Conservation (phyloP, 2,329 filamentous ascomycete genomes). For the Fusarium sp. region DNA sequence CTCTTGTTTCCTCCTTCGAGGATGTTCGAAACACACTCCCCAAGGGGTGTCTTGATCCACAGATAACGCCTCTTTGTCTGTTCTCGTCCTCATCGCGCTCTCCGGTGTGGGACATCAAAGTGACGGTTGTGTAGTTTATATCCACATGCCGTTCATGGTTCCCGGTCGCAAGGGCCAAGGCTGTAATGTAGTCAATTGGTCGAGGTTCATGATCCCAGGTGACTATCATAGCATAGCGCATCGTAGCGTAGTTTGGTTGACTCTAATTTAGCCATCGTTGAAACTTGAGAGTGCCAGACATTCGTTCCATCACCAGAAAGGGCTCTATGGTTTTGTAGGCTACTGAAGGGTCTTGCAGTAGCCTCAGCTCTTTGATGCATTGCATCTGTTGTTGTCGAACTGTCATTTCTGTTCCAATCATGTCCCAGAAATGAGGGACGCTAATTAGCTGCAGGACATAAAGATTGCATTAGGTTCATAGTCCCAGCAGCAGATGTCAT, state of each 20-base stretch:
- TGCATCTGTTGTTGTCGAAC: neutral
- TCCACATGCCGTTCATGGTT: slow-evolving; percentile 30
- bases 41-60: slow-evolving; percentile 8
- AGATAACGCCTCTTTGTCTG: slow-evolving; percentile 7
- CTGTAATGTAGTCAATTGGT: neutral
- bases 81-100: slow-evolving; percentile 23
- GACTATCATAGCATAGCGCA: neutral
- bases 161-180: slow-evolving; percentile 2
- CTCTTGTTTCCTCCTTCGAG: neutral
- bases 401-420: neutral
- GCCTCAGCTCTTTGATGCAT: neutral
- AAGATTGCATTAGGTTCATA: slow-evolving; percentile 31
- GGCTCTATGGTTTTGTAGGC: slow-evolving; percentile 13
- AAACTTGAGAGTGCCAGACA: neutral
- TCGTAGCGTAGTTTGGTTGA: neutral
- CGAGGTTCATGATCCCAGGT: neutral
- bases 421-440: neutral
- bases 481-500: slow-evolving; percentile 1
- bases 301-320: neutral
- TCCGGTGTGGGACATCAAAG: slow-evolving; percentile 15
- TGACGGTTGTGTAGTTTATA: slow-evolving; percentile 26
- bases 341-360: neutral
- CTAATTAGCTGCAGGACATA: slow-evolving; percentile 37
- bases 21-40: neutral
- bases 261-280: neutral